Base-by-base conservation (phyloP, 1,139 yeast species). In the Pichia sp. region DNA sequence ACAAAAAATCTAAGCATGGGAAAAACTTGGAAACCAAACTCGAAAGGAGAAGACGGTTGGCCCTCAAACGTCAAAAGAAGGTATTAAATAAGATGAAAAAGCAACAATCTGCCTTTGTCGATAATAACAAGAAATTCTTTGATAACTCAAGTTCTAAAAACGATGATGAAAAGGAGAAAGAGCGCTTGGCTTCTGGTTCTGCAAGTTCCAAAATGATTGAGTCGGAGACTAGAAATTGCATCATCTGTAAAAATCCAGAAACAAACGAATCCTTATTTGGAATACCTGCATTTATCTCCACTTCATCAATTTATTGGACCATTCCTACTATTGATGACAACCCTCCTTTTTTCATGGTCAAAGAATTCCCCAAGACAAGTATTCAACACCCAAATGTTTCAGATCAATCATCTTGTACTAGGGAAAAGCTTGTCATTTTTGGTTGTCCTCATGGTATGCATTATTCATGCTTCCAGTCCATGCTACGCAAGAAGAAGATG, bases 391-490 rank as follows among this genome's bases (percentile, higher is more conserved):
- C 15, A 30, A 11, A 43, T 23, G 16, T 40, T 19, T 38, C 11
- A 15, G 45, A 31, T 10, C 26, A 43, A 16, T 51, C 60, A 2
- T 19, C 49, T 26, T 59, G 61, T 51, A 55, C 62, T 2, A 58
- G 57, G 44, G 59, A 62, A 15, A 68, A 70, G 8, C 56, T 70
- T 44, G 82, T 81, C 5, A 71, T 78, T 16, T 72, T 80, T 3
- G 82, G 88, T 2, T 86, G 93, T 71, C 84, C 87, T 26, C 95
- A 86, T 68, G 83, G 82, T 8, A 78, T 85, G 71, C 95, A 86
- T 67, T 75, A 71, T 59, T 63, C 68, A 13, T 87, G 95, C 67
- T 81, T 65, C 67, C 65, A 31, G 64, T 64, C 64, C 69, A 67
- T 67, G 73, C 61, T 67, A 67, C 66, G 60, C 11, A 62, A 62